A percentile compares a stretch with the other conserved stretches of the same genome.
phyloP scores from a whole-genome alignment of 331 rosid species.

The Malus hybrid region DNA sequence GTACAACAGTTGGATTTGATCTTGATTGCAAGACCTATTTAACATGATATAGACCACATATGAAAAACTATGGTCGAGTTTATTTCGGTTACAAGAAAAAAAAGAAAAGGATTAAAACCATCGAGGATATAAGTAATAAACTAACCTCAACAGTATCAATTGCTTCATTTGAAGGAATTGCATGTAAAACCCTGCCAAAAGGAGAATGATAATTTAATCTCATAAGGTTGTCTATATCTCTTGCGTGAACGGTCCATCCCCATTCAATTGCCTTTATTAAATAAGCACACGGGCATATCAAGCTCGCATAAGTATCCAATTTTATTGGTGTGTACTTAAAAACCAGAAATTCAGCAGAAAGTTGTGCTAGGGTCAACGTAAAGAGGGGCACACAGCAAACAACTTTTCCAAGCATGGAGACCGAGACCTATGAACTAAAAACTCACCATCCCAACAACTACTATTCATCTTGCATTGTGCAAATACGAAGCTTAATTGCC shows the following conservation, averaged over 20 bases:
- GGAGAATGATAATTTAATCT: neutral
- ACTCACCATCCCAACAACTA: neutral
- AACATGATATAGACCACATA: neutral
- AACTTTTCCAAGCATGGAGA: neutral
- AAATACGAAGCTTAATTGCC: neutral
- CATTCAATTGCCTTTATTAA: neutral
- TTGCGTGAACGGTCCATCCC: neutral
- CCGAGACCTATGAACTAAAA: neutral
- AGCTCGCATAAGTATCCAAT: neutral
- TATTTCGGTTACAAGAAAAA: neutral
- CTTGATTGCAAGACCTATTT: conserved; percentile 84
- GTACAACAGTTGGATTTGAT: conserved; percentile 52
- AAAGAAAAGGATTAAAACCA: neutral
- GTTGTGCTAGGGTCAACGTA: neutral
- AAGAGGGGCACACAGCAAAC: neutral
- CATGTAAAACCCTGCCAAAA: conserved; percentile 68
- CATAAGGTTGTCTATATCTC: neutral
- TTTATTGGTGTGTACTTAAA: neutral
- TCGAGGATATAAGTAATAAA: neutral
- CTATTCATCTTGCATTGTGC: too few species aligned
- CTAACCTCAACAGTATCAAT: conserved; percentile 92
- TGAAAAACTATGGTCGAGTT: neutral
- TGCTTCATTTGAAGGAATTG: conserved; percentile 93
- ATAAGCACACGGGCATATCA: neutral
- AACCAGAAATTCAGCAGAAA: neutral